Conservation (phyloP, 2,329 filamentous ascomycete species). For the Reticulascus tulasneorum region DNA sequence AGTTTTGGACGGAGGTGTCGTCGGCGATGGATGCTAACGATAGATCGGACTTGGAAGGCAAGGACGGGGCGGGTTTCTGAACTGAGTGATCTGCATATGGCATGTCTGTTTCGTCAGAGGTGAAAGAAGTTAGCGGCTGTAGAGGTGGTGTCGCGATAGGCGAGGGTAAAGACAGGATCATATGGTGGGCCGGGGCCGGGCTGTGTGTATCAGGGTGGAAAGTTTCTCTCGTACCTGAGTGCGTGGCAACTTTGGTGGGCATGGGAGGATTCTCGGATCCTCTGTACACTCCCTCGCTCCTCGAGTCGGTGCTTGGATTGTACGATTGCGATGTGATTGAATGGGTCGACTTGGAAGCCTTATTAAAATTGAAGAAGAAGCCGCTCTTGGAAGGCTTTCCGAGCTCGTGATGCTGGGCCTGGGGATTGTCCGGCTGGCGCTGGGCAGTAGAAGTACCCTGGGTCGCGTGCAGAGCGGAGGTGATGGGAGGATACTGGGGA, state of each 20-base stretch:
- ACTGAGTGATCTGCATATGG: slow-evolving; percentile 28
- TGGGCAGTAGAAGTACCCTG: slow-evolving; percentile 17
- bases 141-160: slow-evolving; percentile 15
- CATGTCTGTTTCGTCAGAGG: slow-evolving; percentile 21
- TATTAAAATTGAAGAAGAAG: slow-evolving; percentile 49
- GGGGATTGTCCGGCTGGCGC: slow-evolving; percentile 19
- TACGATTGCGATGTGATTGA: slow-evolving; percentile 20
- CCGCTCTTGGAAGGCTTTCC: slow-evolving; percentile 43
- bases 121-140: slow-evolving; percentile 9
- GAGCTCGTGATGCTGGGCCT: slow-evolving; percentile 29
- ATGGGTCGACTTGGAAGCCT: slow-evolving; percentile 38
- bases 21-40: slow-evolving; percentile 48
- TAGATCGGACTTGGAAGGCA: slow-evolving; percentile 47
- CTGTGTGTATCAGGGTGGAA: slow-evolving; percentile 14
- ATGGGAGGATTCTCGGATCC: slow-evolving; percentile 26
- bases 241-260: slow-evolving; percentile 12
- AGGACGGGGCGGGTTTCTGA: slow-evolving; percentile 34
- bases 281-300: slow-evolving; percentile 34
- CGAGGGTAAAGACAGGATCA: slow-evolving; percentile 14
- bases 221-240: slow-evolving; percentile 16
- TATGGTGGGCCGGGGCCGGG: slow-evolving; percentile 11
- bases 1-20: slow-evolving; percentile 22
- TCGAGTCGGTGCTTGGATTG: slow-evolving; percentile 28
- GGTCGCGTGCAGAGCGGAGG: slow-evolving; percentile 20
- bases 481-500: slow-evolving; percentile 21